phyloP scores from a whole-genome alignment of 2,329 filamentous ascomycete genomes.

The Lecanicillium sp. region DNA sequence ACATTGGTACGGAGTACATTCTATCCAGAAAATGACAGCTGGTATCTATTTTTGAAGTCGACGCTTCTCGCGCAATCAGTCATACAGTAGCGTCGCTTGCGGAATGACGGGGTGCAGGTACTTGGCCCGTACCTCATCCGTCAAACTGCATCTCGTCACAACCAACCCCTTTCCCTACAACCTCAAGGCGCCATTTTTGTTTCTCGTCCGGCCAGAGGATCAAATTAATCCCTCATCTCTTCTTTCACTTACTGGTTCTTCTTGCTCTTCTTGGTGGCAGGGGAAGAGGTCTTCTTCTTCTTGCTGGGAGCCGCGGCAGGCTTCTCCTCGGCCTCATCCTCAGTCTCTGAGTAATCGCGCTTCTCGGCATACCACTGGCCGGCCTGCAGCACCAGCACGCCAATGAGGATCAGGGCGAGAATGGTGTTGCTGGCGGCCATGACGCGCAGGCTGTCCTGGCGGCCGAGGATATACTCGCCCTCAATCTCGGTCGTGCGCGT shows the following conservation, averaged over 20 bases:
- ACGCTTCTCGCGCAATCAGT: too few species aligned
- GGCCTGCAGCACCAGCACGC: constrained; percentile 85
- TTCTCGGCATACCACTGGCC: constrained; percentile 98
- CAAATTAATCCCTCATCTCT: too few species aligned
- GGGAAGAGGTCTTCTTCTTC: constrained; percentile 18
- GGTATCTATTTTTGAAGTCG: too few species aligned
- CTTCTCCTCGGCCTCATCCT: constrained; percentile 49
- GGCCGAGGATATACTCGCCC: constrained; percentile 62
- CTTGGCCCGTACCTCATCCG: too few species aligned
- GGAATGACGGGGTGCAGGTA: too few species aligned
- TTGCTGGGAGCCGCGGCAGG: constrained; percentile 11
- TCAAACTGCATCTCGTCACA: too few species aligned
- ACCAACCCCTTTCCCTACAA: too few species aligned
- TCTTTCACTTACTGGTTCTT: constrained; percentile 27
- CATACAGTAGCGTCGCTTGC: too few species aligned
- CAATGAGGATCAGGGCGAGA: constrained; percentile 82
- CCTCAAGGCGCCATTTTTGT: too few species aligned
- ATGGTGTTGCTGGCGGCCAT: constrained; percentile 94
- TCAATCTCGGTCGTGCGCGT: constrained; percentile 34
- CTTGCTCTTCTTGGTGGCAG: constrained; percentile 11
- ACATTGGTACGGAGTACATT: too few species aligned
- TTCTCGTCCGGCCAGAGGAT: too few species aligned
- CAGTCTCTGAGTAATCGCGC: constrained; percentile 77
- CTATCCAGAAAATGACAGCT: too few species aligned
- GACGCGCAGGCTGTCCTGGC: constrained; percentile 87